Base-by-base conservation (phyloP, 2,329 filamentous ascomycete species). In the Stagonosporopsis vannaccii region DNA sequence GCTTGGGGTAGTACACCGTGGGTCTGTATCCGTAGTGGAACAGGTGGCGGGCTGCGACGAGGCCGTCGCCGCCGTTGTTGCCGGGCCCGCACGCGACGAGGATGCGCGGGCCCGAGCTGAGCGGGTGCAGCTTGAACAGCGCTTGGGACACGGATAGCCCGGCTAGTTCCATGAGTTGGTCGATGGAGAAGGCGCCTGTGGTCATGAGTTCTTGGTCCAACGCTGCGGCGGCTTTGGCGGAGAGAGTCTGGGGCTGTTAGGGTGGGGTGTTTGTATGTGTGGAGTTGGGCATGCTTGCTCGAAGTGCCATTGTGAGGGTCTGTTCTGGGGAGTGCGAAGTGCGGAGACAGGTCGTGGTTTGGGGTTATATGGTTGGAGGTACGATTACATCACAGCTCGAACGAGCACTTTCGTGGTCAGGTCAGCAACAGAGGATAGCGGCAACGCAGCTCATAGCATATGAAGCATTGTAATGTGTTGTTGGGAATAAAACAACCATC, bases 151-250 rank as follows among this genome's bases (percentile, higher is more conserved):
- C 92, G 1, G 92, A 93, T 0, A 99, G 83, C 0, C 95, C 95
- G 39, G 95, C 95, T 7, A 99, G 81, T 74, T 98, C 95, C 95
- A 99, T 98, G 44, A 99, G 82, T 77, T 99, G 95, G 73, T 98
- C 95, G 51, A 99, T 85, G 11, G 92, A 96, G 78, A 97, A 99
- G 8, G 90, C 92, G 35, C 86, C 86, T 0, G 88, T 86, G 72
- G 87, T 90, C 93, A 99, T 98, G 60, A 99, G 87, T 74, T 99
- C 94, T 76, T 91, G 88, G 74, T 99, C 95, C 17, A 99, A 85
- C 43, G 91, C 90, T 0, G 91, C 89, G 0, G 95, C 95, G 62
- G 92, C 91, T 78, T 95, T 92, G 37, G 94, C 89, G 9, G 89
- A 89, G 23, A 99, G 84, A 23, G 92, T 96, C 92, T 96, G 51